A percentile compares a stretch with the other conserved stretches of the same genome.
phyloP scores from a whole-genome alignment of 148 eudicot genomes.

The Fagopyrum tataricum region DNA sequence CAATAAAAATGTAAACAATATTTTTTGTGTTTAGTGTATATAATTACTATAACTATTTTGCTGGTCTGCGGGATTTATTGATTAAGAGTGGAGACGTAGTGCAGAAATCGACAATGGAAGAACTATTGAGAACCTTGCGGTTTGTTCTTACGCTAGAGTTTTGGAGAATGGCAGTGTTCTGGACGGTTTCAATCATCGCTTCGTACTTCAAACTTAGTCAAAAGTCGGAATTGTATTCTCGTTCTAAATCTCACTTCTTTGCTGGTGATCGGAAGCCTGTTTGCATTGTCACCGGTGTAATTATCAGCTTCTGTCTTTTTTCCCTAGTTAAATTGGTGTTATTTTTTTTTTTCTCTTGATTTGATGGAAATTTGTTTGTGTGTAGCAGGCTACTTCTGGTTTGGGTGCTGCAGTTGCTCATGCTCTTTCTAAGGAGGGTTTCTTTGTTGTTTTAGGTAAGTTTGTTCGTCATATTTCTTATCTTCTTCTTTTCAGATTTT shows the following conservation, averaged over 20 bases:
- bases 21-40: too few species aligned
- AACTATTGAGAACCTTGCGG: slow-evolving; percentile 20
- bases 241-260: slow-evolving; percentile 17
- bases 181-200: slow-evolving; percentile 48
- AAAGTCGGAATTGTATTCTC: slow-evolving; percentile 19
- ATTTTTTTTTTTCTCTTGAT: slow-evolving; percentile 3
- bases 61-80: background rate
- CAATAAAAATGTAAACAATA: too few species aligned
- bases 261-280: slow-evolving; percentile 29
- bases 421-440: slow-evolving; percentile 67
- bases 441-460: slow-evolving; percentile 66
- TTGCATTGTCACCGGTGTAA: slow-evolving; percentile 82
- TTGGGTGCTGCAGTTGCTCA: slow-evolving; percentile 81
- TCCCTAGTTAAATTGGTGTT: background rate
- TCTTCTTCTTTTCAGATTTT: background rate
- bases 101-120: slow-evolving; percentile 18
- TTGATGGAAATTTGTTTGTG: slow-evolving; percentile 7
- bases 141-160: slow-evolving; percentile 38
- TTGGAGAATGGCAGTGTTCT: slow-evolving; percentile 56
- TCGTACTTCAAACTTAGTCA: slow-evolving; percentile 35
- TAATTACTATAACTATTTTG: too few species aligned
- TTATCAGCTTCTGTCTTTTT: background rate
- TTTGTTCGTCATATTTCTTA: background rate
- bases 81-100: background rate
- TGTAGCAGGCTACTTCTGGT: slow-evolving; percentile 77